Evolutionary conservation across 495 filamentous ascomycete genomes (phyloP).

Genomic region (Daldinia caldariorum): DNA sequence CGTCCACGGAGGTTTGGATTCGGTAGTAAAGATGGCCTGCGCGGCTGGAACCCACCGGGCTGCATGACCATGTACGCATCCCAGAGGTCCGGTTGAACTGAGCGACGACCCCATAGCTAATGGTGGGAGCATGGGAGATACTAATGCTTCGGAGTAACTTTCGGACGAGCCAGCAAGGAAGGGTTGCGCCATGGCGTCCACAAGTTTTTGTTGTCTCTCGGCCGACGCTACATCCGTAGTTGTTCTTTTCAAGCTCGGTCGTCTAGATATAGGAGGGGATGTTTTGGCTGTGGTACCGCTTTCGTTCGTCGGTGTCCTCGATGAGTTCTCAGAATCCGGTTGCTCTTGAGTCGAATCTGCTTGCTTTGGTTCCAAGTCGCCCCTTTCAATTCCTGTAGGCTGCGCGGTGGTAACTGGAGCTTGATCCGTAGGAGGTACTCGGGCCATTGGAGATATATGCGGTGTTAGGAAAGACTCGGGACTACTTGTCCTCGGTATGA

Average conservation of each 20-base stretch:
- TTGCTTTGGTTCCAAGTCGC: conserved; percentile 10
- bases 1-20: conserved; percentile 88
- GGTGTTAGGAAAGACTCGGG: conserved; percentile 59
- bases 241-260: conserved; percentile 84
- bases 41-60: conserved; percentile 90
- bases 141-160: conserved; percentile 54
- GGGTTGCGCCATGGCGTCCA: conserved; percentile 88
- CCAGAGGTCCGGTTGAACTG: conserved; percentile 46
- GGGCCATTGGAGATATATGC: conserved; percentile 48
- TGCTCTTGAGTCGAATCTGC: conserved; percentile 30
- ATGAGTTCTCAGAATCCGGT: conserved; percentile 61
- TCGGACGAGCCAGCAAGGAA: conserved; percentile 66
- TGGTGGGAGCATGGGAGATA: conserved; percentile 54
- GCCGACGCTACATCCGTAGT: conserved; percentile 81
- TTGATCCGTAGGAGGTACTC: conserved; percentile 18
- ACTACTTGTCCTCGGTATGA: conserved; percentile 65
- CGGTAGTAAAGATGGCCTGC: conserved; percentile 96
- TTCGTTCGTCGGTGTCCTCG: conserved; percentile 65
- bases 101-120: conserved; percentile 49
- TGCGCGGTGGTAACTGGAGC: conserved; percentile 7
- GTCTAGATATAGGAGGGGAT: conserved; percentile 64
- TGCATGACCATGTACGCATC: conserved; percentile 77
- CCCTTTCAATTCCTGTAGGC: conserved; percentile 18
- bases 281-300: conserved; percentile 63
- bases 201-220: conserved; percentile 81